Conservation (phyloP, 2,329 filamentous ascomycete genomes). For the Cladosporium sp. region DNA sequence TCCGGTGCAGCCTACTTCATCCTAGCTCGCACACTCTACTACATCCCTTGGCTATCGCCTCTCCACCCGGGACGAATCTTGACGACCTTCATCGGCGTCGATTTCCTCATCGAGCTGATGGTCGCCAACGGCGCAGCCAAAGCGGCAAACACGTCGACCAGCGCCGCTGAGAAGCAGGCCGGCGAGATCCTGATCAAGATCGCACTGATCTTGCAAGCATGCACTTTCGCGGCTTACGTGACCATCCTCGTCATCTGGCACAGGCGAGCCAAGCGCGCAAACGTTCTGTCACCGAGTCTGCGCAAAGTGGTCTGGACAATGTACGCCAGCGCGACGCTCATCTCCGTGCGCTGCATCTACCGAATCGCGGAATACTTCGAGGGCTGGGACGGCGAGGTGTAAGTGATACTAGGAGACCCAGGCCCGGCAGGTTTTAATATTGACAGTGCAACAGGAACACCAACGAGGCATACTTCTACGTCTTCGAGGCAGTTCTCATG, state of each 20-base stretch:
- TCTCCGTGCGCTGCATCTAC: constrained; percentile 53
- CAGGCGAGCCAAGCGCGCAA: constrained; percentile 38
- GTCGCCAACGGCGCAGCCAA: constrained; percentile 54
- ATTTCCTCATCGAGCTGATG: constrained; percentile 52
- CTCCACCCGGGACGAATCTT: constrained; percentile 60
- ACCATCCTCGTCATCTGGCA: constrained; percentile 50
- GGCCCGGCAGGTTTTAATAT: neutral
- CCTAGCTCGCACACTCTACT: constrained; percentile 60
- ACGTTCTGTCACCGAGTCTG: constrained; percentile 45
- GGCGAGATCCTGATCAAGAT: constrained; percentile 47
- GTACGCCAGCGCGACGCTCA: constrained; percentile 50
- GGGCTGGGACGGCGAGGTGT: constrained; percentile 23
- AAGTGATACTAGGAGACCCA: neutral
- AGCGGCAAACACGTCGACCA: constrained; percentile 42
- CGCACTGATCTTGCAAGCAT: constrained; percentile 53
- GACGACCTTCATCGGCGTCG: constrained; percentile 58
- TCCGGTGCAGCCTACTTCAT: constrained; percentile 64
- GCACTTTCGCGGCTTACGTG: constrained; percentile 52
- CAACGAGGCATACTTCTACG: constrained; percentile 56
- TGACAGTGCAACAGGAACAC: constrained; percentile 35
- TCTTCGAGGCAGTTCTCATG: constrained; percentile 57
- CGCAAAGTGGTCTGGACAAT: constrained; percentile 47
- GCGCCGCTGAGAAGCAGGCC: constrained; percentile 44
- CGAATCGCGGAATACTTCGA: constrained; percentile 53
- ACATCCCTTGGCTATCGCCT: constrained; percentile 60